A percentile compares a stretch with the other conserved stretches of the same genome.
Conservation (phyloP, 345 rosid species). For the Schrenkiella parvula region DNA sequence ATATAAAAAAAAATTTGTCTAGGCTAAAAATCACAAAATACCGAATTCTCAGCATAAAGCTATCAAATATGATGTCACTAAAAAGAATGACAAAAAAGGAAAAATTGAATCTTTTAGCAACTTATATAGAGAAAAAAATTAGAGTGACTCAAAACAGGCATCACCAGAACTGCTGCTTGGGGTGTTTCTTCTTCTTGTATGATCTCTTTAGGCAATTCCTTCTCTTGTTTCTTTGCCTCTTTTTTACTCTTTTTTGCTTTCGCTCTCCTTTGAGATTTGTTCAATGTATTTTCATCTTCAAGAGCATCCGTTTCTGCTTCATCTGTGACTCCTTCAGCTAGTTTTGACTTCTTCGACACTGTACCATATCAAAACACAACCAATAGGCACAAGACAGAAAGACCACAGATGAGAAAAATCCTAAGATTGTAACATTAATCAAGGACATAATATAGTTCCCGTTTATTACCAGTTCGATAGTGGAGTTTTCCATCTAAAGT, state of each 20-base stretch:
- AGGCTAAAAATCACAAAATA: background rate
- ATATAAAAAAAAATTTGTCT: background rate
- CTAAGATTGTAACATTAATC: too few species aligned
- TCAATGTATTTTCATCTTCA: constrained; percentile 42
- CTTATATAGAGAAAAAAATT: background rate
- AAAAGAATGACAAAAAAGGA: constrained; percentile 1
- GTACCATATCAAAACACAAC: constrained; percentile 21
- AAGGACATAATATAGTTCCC: too few species aligned
- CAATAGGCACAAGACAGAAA: background rate
- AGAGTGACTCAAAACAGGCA: constrained; percentile 15
- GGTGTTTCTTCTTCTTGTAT: constrained; percentile 49
- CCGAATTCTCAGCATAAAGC: background rate
- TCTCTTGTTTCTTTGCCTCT: constrained; percentile 69
- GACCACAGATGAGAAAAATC: background rate
- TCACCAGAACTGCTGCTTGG: constrained; percentile 80
- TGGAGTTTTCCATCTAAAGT: constrained; percentile 59
- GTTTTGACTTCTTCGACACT: constrained; percentile 35
- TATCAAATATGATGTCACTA: background rate
- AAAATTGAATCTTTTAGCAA: background rate
- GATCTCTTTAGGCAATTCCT: constrained; percentile 45
- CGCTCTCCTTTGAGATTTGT: constrained; percentile 75
- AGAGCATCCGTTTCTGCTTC: constrained; percentile 30
- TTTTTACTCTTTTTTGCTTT: constrained; percentile 71
- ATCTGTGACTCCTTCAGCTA: constrained; percentile 21
- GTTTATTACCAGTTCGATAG: too few species aligned